Conservation (phyloP, 108 stramenopile species). For the Phaeodactylum tricornutum region DNA sequence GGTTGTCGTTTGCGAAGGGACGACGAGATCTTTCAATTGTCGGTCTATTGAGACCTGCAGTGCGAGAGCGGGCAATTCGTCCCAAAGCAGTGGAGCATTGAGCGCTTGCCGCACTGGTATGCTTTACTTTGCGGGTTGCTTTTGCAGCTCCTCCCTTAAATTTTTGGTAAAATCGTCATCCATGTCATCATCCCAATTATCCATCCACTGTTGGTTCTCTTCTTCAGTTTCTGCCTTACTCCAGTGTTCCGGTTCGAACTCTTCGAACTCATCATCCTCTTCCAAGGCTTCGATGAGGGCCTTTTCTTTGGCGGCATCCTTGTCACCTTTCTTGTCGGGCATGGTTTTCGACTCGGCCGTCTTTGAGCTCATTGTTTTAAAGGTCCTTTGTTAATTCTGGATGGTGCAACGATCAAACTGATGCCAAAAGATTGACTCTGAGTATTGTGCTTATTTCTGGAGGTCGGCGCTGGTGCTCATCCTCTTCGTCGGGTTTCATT, state of each 20-base stretch:
- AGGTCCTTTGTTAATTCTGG: no score
- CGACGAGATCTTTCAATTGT: no score
- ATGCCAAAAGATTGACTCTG: no score
- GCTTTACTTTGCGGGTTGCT: slow-evolving; percentile 13
- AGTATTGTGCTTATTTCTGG: background rate
- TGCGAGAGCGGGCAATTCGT: no score
- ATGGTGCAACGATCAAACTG: no score
- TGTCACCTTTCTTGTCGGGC: background rate
- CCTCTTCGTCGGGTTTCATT: no score
- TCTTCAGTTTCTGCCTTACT: slow-evolving; percentile 74
- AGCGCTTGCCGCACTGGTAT: no score
- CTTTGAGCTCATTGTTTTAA: background rate
- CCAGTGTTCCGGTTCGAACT: slow-evolving; percentile 83
- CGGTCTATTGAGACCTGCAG: no score
- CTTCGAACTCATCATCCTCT: slow-evolving; percentile 93
- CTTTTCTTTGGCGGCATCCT: slow-evolving; percentile 4
- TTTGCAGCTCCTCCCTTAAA: slow-evolving; percentile 67
- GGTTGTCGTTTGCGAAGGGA: no score
- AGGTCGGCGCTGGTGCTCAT: no score
- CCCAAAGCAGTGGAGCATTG: no score
- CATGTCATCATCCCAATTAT: slow-evolving; percentile 95
- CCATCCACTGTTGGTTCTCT: slow-evolving; percentile 88
- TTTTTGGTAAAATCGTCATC: slow-evolving; percentile 92
- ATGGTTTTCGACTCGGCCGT: background rate
- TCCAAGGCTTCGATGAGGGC: slow-evolving; percentile 74